A percentile compares a stretch with the other conserved stretches of the same genome.
phyloP scores from a whole-genome alignment of 2,329 filamentous ascomycete genomes.

The Aspergillus udagawae region DNA sequence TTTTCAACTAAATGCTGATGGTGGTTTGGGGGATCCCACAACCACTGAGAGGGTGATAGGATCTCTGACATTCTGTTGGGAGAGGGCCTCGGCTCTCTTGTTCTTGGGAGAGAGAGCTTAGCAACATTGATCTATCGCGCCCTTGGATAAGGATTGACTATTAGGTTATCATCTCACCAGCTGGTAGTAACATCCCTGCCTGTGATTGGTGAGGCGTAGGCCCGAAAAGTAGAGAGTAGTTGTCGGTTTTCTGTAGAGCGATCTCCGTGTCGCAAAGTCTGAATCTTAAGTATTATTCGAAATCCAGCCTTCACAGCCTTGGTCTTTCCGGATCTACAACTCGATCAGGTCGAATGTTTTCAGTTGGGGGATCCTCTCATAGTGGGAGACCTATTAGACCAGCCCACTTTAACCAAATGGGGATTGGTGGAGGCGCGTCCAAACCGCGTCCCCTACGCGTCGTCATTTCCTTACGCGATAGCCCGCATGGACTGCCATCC shows the following conservation, averaged over 20 bases:
- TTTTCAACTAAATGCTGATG: too few relatives aligned
- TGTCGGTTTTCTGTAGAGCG: background rate
- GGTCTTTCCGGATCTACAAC: background rate
- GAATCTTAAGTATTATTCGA: background rate
- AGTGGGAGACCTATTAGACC: background rate
- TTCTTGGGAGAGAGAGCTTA: too few relatives aligned
- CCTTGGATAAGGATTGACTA: too few relatives aligned
- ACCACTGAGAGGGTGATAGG: too few relatives aligned
- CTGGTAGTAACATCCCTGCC: too few relatives aligned
- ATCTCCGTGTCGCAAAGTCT: background rate
- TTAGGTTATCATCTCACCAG: too few relatives aligned
- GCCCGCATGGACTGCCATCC: constrained; percentile 6
- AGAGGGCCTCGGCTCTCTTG: too few relatives aligned
- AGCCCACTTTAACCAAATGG: constrained; percentile 18
- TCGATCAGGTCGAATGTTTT: background rate
- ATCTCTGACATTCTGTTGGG: too few relatives aligned
- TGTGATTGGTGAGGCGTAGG: too few relatives aligned
- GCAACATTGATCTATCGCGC: too few relatives aligned
- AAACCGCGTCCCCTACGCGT: constrained; percentile 21
- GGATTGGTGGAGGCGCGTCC: constrained; percentile 21
- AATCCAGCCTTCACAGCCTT: background rate
- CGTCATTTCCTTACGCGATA: constrained; percentile 13
- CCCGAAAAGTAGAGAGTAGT: background rate
- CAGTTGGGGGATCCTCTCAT: background rate
- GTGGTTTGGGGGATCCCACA: too few relatives aligned